Evolutionary conservation across 2,329 filamentous ascomycete species (phyloP), one percentile per base, ranked within the genome.

Genomic region (Capronia coronata): DNA sequence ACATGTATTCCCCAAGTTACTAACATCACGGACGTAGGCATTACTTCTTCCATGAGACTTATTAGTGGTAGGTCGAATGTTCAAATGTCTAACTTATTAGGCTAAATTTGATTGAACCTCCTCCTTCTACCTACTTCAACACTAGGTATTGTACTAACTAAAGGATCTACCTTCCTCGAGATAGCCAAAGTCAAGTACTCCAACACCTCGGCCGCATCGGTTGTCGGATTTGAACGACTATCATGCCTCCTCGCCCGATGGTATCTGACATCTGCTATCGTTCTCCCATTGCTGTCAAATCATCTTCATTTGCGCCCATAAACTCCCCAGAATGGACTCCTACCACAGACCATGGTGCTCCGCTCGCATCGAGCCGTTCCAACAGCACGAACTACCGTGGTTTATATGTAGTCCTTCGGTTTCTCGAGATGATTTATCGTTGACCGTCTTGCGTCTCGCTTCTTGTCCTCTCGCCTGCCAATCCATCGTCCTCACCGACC

Each of bases 321-420:
- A 9, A 41, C 9, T 19, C 19, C 19, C 38, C 11, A 25, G 23
- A n/a, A 34, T 22, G 38, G 34, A 44, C 7, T 44, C 41, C 47
- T 14, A 30, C 13, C 34, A 40, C 5, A 40, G 43, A 40, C 32
- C 14, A 41, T 37, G 29, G 34, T 23, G 30, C 48, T 50, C 48
- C 48, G 25, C 35, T 47, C 25, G 38, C 43, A 38, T 29, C 38
- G 38, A 43, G 43, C 48, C n/a, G 8, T 41, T 4, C 7, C 18
- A 18, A 41, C 38, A 23, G 3, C 19, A 25, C 38, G 19, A 22
- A n/a, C n/a, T n/a, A n/a, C n/a, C n/a, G n/a, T n/a, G n/a, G 19
- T 41, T 18, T 41, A 41, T 41, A 3, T 14, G 19, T 13, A 3
- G 38, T 13, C 38, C 19, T 23, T 5, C 19, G 23, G 19, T n/a